Evolutionary conservation across 345 rosid species (phyloP).

Genomic region (Brassica incana): DNA sequence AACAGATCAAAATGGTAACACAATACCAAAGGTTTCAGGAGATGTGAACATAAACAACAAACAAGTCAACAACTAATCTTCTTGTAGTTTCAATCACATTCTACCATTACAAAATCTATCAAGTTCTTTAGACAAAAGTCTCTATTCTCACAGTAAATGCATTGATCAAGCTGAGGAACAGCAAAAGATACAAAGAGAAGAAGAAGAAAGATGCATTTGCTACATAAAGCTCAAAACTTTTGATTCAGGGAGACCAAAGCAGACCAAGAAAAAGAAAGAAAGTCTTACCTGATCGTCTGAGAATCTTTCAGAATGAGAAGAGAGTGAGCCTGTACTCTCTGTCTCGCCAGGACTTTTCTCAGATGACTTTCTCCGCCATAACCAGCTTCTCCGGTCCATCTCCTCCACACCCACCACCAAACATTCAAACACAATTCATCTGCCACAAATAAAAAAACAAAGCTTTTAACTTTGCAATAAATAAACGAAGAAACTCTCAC

Average conservation of each 20-base stretch:
- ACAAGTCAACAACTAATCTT: neutral
- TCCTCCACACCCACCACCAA: constrained; percentile 29
- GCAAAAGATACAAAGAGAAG: neutral
- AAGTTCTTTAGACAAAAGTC: neutral
- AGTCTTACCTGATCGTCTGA: constrained; percentile 66
- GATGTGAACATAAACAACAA: neutral
- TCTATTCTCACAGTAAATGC: neutral
- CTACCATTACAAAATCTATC: neutral
- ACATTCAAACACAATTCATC: constrained; percentile 32
- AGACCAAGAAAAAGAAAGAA: neutral
- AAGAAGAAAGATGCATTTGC: constrained; percentile 1
- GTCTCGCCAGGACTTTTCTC: constrained; percentile 72
- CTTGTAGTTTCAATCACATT: neutral
- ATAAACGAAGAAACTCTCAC: constrained; percentile 40
- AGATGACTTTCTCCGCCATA: constrained; percentile 73
- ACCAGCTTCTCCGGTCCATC: constrained; percentile 73
- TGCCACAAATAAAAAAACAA: neutral
- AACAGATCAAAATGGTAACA: neutral
- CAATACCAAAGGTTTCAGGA: neutral
- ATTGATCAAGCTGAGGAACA: neutral
- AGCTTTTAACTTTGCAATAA: constrained; percentile 22
- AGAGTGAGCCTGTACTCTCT: constrained; percentile 64
- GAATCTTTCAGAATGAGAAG: constrained; percentile 67
- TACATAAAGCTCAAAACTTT: neutral
- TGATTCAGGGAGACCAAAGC: neutral